A percentile compares a stretch with the other conserved stretches of the same genome.
Conservation (phyloP, 164 flowering plant genomes). For the Chloranthus sessilifolius region DNA sequence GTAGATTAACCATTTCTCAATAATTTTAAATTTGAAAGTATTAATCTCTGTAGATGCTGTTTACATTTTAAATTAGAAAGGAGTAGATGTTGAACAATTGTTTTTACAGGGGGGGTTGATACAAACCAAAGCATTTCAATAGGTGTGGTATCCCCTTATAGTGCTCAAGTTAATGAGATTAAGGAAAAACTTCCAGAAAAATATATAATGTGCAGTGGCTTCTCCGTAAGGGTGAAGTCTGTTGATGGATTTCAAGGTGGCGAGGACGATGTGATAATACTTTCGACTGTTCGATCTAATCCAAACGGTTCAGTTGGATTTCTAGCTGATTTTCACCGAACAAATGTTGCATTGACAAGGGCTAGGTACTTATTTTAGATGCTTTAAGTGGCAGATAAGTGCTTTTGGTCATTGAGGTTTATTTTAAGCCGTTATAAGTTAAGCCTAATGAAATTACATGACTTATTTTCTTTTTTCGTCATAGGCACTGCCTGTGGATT, state of each 20-base stretch:
- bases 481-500: conserved; percentile 44
- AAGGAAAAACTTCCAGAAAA: conserved; percentile 23
- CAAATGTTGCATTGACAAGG: conserved; percentile 46
- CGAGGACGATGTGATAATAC: conserved; percentile 35
- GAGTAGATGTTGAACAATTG: no score
- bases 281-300: conserved; percentile 37
- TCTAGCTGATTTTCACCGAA: conserved; percentile 29
- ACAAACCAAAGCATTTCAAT: conserved; percentile 15
- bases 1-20: no score
- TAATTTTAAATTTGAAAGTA: no score
- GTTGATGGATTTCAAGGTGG: conserved; percentile 61
- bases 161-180: conserved; percentile 41
- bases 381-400: no score
- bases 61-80: no score
- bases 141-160: conserved; percentile 32
- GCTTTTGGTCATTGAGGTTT: not conserved
- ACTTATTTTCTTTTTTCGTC: conserved; percentile 35
- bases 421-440: not conserved
- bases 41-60: no score
- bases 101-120: conserved; percentile 15
- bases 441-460: not conserved
- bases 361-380: no score
- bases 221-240: conserved; percentile 31
- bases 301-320: conserved; percentile 31
- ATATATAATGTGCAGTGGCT: conserved; percentile 14